Evolutionary conservation across 495 filamentous ascomycete species (phyloP).

Genomic region (Penicillium psychrofluorescens): DNA sequence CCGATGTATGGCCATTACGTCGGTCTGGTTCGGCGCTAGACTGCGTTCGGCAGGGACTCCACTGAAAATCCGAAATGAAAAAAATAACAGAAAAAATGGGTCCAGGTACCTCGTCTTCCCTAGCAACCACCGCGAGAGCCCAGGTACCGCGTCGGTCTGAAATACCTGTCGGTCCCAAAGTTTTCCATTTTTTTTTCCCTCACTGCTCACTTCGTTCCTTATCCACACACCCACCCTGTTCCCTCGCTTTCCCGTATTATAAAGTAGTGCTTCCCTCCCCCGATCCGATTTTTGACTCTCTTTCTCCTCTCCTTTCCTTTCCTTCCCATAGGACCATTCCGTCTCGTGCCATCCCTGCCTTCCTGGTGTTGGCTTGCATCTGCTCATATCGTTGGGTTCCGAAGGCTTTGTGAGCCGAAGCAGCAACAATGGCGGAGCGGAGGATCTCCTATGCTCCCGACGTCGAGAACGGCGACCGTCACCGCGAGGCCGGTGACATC

Average conservation of each 20-base stretch:
- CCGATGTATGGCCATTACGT: neutral
- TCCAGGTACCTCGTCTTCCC: constrained; percentile 9
- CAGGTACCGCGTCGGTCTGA: neutral
- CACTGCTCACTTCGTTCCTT: constrained; percentile 9
- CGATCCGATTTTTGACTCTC: constrained; percentile 3
- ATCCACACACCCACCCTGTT: constrained; percentile 22
- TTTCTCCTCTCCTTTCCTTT: constrained; percentile 15
- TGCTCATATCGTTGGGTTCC: constrained; percentile 38
- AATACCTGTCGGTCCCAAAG: neutral
- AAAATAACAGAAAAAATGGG: neutral
- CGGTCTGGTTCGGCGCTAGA: neutral
- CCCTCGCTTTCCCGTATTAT: constrained; percentile 23
- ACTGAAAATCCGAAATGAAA: neutral
- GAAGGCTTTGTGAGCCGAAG: constrained; percentile 40
- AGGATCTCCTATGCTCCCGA: constrained; percentile 49
- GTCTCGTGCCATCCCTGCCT: constrained; percentile 38
- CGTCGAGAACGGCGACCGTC: constrained; percentile 43
- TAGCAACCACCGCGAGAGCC: neutral
- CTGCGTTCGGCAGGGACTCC: neutral
- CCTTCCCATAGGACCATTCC: constrained; percentile 34
- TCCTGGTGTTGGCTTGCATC: constrained; percentile 28
- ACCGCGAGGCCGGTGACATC: constrained; percentile 23
- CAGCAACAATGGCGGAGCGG: constrained; percentile 45
- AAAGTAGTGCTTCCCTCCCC: constrained; percentile 26
- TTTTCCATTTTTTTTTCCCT: constrained; percentile 12